Percentiles rank a stretch among this genome's conserved stretches.
Conservation (phyloP, 345 rosid genomes). For the Excoecaria cochinchinensis region DNA sequence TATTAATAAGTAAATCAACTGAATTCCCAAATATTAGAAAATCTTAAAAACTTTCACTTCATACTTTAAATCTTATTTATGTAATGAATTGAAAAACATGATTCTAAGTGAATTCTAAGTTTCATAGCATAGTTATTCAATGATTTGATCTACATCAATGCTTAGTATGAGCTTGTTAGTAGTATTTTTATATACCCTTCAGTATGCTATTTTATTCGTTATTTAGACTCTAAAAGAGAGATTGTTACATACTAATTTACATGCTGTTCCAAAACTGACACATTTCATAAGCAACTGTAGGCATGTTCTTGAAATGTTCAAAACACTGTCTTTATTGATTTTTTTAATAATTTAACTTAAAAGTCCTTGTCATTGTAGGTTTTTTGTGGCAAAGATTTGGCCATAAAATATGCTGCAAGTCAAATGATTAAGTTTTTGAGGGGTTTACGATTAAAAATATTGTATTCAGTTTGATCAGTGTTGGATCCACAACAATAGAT, state of each 20-base stretch:
- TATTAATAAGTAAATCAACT: not conserved
- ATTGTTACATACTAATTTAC: no score
- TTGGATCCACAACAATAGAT: slow-evolving; percentile 95
- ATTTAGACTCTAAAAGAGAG: no score
- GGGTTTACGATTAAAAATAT: slow-evolving; percentile 78
- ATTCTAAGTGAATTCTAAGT: not conserved
- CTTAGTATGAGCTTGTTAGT: no score
- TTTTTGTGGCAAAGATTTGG: slow-evolving; percentile 90
- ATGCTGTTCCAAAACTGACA: no score
- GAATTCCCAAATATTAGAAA: not conserved
- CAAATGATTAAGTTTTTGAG: slow-evolving; percentile 81
- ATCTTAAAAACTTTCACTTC: not conserved
- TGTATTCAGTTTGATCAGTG: slow-evolving; percentile 86
- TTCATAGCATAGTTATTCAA: not conserved
- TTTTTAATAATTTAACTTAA: not conserved
- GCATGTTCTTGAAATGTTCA: no score
- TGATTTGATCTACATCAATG: no score
- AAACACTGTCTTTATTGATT: not conserved
- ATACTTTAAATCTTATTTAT: not conserved
- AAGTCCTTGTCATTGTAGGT: slow-evolving; percentile 46
- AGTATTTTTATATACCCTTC: no score
- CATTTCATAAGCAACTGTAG: no score
- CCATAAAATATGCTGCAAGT: slow-evolving; percentile 71
- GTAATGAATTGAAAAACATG: not conserved
- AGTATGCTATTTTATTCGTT: no score